Evolutionary conservation across 2,329 filamentous ascomycete genomes (phyloP).

Genomic region (Clonostachys byssicola): DNA sequence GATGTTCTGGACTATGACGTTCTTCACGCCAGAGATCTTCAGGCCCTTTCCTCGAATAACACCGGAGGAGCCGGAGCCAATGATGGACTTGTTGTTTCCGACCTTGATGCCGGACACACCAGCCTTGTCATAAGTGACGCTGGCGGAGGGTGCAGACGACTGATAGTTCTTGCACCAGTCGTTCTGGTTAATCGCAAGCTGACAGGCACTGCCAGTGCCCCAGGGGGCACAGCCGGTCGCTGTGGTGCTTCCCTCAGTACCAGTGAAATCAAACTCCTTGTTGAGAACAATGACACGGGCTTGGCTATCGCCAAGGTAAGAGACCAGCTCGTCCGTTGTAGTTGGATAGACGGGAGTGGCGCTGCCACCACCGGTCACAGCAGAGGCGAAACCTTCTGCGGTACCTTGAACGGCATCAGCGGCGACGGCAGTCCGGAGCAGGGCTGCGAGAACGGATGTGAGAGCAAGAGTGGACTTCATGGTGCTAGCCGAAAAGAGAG

Average conservation of each 20-base stretch:
- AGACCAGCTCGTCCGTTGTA: not conserved
- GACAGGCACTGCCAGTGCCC: slow-evolving; percentile 47
- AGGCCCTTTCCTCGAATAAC: slow-evolving; percentile 56
- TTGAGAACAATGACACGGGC: slow-evolving; percentile 54
- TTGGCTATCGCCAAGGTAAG: slow-evolving; percentile 40
- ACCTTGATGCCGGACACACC: slow-evolving; percentile 42
- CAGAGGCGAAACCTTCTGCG: not conserved
- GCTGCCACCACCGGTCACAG: not conserved
- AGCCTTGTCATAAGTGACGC: not conserved
- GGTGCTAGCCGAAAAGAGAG: too few species aligned
- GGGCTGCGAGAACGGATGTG: too few species aligned
- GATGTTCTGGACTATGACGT: slow-evolving; percentile 59
- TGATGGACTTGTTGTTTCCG: slow-evolving; percentile 51
- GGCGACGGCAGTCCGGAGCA: too few species aligned
- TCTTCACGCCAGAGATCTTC: slow-evolving; percentile 39
- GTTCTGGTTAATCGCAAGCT: slow-evolving; percentile 27
- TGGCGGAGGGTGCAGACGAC: not conserved
- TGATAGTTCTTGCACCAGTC: not conserved
- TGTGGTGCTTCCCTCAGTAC: slow-evolving; percentile 46
- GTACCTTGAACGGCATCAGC: not conserved
- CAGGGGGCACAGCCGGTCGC: slow-evolving; percentile 50
- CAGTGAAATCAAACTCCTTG: slow-evolving; percentile 52
- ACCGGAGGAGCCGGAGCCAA: slow-evolving; percentile 43
- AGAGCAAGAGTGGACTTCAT: too few species aligned
- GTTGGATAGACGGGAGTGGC: not conserved